Evolutionary conservation across 345 rosid genomes (phyloP).

Genomic region (Anastatica hierochuntica): DNA sequence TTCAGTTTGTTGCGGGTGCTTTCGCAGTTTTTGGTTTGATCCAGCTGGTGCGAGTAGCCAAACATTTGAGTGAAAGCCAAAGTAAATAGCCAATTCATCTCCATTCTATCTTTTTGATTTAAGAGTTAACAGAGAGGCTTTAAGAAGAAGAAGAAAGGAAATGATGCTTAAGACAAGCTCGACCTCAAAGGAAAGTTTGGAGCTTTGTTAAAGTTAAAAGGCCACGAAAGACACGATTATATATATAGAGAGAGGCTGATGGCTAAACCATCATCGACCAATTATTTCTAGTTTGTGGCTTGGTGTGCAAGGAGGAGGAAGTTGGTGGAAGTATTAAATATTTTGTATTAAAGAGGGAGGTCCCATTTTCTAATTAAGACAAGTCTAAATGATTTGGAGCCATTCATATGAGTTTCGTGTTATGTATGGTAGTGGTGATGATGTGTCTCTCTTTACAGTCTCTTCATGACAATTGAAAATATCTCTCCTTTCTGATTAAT

Average conservation of each 20-base stretch:
- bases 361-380: slow-evolving; percentile 6
- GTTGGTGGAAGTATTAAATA: slow-evolving; percentile 16
- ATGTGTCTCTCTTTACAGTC: slow-evolving; percentile 11
- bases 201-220: neutral
- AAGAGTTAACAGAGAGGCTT: neutral
- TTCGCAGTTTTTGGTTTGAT: slow-evolving; percentile 2
- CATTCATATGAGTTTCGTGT: slow-evolving; percentile 28
- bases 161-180: slow-evolving; percentile 3
- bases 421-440: slow-evolving; percentile 17
- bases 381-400: slow-evolving; percentile 20
- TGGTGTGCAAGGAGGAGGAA: slow-evolving; percentile 11
- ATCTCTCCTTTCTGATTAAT: slow-evolving; percentile 7
- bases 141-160: neutral
- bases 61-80: slow-evolving; percentile 27
- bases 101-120: slow-evolving; percentile 18
- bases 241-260: no score
- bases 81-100: slow-evolving; percentile 24
- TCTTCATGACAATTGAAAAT: slow-evolving; percentile 1
- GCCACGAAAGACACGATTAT: neutral
- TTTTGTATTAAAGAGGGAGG: slow-evolving; percentile 15
- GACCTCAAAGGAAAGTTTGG: slow-evolving; percentile 3
- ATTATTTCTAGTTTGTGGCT: no score
- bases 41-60: slow-evolving; percentile 15
- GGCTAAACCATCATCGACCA: no score
- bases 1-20: neutral